Base-by-base conservation (phyloP, 768 basidiomycete species). In the Naganishia onofrii region DNA sequence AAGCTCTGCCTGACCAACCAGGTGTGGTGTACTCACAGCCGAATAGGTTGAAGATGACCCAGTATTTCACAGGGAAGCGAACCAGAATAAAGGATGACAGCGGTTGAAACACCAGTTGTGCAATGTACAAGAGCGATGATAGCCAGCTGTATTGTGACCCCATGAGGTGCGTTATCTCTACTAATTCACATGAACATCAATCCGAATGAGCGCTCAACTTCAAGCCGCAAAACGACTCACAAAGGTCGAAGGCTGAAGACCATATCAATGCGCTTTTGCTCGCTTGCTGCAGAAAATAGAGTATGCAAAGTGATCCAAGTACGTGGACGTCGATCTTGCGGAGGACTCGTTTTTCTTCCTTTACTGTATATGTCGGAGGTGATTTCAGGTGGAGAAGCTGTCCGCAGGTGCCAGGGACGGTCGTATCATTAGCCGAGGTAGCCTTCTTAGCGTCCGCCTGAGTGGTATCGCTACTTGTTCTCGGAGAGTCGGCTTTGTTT, bases 91-190 rank as follows among this genome's bases (percentile, higher is more conserved):
- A 76, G 46, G 74, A 73, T 6, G 76, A 76, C 28, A 74, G 68
- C 31, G 74, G 79, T 58, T 76, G 77, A 46, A 68, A 75, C 17
- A 74, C 53, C 44, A 76, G 73, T 57, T 77, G 72, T 13, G 76
- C 76, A 36, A 77, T 44, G 75, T 79, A 79, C 63, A 77, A 64
- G 54, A 77, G 74, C 23, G 74, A 72, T n/a, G 72, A 51, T 13
- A 85, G 78, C 83, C 80, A 85, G 74, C 82, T 83, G 74, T 85
- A 85, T 71, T 85, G 82, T 2, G 78, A 74, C 0, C 84, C 84
- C 28, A 72, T 64, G 17, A 80, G 74, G 52, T 72, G 34, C 2
- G 76, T 74, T 46, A 68, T 13, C 71, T 63, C 68, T 13, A 81
- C 80, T 44, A 85, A 80, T 15, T 80, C 81, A 71, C 84, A 26